Conservation (phyloP, 805 yeast genomes). For the Metschnikowia henanensis region DNA sequence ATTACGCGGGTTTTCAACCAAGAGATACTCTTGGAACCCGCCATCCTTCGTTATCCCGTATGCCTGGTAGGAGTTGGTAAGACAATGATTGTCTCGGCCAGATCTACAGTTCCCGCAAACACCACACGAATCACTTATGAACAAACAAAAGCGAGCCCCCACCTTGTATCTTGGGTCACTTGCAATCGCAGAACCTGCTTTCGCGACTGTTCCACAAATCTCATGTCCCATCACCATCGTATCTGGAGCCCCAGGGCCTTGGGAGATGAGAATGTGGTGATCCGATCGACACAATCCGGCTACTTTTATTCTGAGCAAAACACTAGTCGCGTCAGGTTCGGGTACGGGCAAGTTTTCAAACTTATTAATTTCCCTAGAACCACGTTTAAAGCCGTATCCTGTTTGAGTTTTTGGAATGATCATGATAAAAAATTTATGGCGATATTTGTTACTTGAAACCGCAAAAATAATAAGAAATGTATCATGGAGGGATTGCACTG, state of each 20-base stretch:
- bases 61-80: slow-evolving; percentile 17
- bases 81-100: slow-evolving; percentile 36
- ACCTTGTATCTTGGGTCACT: slow-evolving; percentile 23
- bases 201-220: slow-evolving; percentile 38
- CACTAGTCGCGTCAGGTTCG: slow-evolving; percentile 28
- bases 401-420: slow-evolving; percentile 29
- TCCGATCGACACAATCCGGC: slow-evolving; percentile 47
- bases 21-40: slow-evolving; percentile 41
- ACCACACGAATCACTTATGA: slow-evolving; percentile 36
- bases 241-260: slow-evolving; percentile 21
- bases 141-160: slow-evolving; percentile 33
- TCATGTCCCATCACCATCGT: slow-evolving; percentile 47
- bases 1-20: slow-evolving; percentile 34
- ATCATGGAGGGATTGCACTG: too few relatives aligned
- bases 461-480: too few relatives aligned
- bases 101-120: slow-evolving; percentile 32
- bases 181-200: slow-evolving; percentile 28
- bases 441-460: too few relatives aligned
- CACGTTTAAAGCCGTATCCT: slow-evolving; percentile 34
- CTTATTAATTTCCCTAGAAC: slow-evolving; percentile 23
- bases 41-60: slow-evolving; percentile 41
- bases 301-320: slow-evolving; percentile 41
- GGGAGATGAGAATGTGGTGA: slow-evolving; percentile 32
- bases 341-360: slow-evolving; percentile 33
- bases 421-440: too few relatives aligned